phyloP scores from a whole-genome alignment of 106 monocot species.

The Cymbidium sinense region DNA sequence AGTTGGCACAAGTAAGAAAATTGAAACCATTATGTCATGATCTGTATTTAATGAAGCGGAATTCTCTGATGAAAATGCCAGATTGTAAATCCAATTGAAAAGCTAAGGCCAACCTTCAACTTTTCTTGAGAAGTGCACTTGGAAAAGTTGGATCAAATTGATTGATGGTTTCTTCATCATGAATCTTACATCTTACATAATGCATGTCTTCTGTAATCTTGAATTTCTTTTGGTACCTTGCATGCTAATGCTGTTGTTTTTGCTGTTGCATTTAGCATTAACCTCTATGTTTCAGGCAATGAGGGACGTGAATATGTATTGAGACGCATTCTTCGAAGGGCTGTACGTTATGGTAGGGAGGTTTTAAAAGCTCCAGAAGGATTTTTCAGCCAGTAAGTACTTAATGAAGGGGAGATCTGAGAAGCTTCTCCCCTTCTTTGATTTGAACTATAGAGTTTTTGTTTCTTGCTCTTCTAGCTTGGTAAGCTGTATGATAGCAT shows the following conservation, averaged over 20 bases:
- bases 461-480: neutral
- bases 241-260: neutral
- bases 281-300: constrained; percentile 37
- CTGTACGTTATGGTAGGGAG: constrained; percentile 85
- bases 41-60: neutral
- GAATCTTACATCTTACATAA: neutral
- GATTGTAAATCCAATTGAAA: neutral
- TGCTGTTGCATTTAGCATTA: neutral
- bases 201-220: neutral
- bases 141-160: neutral
- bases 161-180: neutral
- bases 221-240: neutral
- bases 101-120: neutral
- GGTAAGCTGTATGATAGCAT: neutral
- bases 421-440: constrained; percentile 6
- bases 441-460: neutral
- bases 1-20: neutral
- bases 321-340: constrained; percentile 81
- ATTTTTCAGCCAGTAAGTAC: constrained; percentile 66
- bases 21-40: neutral
- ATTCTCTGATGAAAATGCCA: neutral
- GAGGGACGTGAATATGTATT: constrained; percentile 91
- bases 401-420: neutral
- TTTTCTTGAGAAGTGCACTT: neutral
- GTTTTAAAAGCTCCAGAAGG: constrained; percentile 74